Evolutionary conservation across 768 basidiomycete species (phyloP), one percentile per base, ranked within the genome.

Genomic region (Mrakia hoshinonis): DNA sequence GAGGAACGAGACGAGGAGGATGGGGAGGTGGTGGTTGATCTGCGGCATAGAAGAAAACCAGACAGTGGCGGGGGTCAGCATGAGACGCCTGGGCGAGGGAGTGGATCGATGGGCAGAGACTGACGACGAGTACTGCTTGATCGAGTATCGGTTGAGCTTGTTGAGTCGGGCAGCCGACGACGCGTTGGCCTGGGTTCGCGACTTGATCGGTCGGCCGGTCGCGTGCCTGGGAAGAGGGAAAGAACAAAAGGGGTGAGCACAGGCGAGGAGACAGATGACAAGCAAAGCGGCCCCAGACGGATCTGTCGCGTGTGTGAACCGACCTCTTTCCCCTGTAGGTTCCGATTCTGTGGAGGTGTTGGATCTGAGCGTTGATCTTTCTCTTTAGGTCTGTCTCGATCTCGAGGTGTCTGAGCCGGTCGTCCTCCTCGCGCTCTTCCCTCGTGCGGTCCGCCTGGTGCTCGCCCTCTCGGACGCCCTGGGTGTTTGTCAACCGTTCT

Each of bases 341-440:
- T 61, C 95, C 95, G 80, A 98, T 92, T 85, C 89, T 89, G 73
- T 91, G 83, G 80, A 93, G 87, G 81, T 96, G 93, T 6, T 86
- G 87, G 79, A 99, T 94, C 79, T 97, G 93, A 79, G 91, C 91
- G 81, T 87, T 85, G 76, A 94, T 83, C 78, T 87, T 84, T 76
- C 89, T 85, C 79, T 84, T 85, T 77, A 94, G 81, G 79, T 97
- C 96, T 24, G 88, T 85, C 82, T 97, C 95, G 73, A 96, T 88
- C 82, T 86, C 88, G 74, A 97, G 79, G 58, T 85, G 83, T 76
- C 85, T 85, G 75, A 97, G 81, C 0, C 85, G 83, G 79, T 96
- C 93, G 15, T 67, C 54, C 34, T 64, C 61, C 66, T 54, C 69
- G 31, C 29, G 69, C 72, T 67, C 51, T 67, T 20, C 72, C 69